Evolutionary conservation across 2,329 filamentous ascomycete species (phyloP).

Genomic region (Sporothrix protearum): DNA sequence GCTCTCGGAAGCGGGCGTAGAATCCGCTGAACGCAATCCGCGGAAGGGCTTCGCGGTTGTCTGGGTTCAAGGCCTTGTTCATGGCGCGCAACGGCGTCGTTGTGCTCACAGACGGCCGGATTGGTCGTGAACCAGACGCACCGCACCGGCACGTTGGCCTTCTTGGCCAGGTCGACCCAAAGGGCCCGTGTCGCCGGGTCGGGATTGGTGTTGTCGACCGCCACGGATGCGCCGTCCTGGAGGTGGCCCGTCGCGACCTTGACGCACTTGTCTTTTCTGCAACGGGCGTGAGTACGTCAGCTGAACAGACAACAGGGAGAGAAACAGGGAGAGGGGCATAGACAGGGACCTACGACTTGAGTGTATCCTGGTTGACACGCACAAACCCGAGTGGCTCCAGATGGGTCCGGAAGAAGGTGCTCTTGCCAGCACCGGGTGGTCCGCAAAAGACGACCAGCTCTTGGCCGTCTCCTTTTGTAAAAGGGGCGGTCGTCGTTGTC

Average conservation of each 20-base stretch:
- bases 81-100: constrained; percentile 80
- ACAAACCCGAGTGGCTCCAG: constrained; percentile 75
- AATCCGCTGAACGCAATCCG: constrained; percentile 78
- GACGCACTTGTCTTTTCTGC: constrained; percentile 60
- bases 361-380: constrained; percentile 83
- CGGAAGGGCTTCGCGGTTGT: constrained; percentile 69
- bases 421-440: constrained; percentile 86
- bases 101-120: constrained; percentile 71
- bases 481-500: constrained; percentile 18
- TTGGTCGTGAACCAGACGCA: constrained; percentile 81
- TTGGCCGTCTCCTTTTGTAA: constrained; percentile 59
- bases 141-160: constrained; percentile 67
- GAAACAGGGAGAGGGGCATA: too few species aligned
- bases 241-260: constrained; percentile 68
- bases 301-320: too few species aligned
- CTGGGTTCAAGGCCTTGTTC: constrained; percentile 70
- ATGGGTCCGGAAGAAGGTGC: constrained; percentile 78
- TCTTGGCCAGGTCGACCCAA: constrained; percentile 73
- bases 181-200: constrained; percentile 70
- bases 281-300: background rate
- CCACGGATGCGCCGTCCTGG: constrained; percentile 63
- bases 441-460: constrained; percentile 86
- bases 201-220: constrained; percentile 93
- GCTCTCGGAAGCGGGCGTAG: constrained; percentile 67
- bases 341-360: constrained; percentile 59